Percentiles rank a stretch among this genome's conserved stretches.
Evolutionary conservation across 2,329 filamentous ascomycete genomes (phyloP).

Genomic region (Beauveria rudraprayagi): DNA sequence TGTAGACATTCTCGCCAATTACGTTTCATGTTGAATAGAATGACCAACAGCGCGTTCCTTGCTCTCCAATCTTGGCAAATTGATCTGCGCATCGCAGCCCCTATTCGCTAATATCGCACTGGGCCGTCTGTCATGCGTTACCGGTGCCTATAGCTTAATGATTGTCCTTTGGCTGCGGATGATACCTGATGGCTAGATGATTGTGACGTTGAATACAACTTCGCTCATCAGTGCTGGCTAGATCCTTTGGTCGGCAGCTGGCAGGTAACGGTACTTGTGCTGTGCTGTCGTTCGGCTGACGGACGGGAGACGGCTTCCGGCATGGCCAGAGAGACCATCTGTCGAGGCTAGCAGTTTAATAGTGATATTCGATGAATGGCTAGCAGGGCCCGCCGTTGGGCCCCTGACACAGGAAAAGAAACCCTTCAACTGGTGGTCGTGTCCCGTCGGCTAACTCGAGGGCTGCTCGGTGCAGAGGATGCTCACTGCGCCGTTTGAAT

Average conservation of each 20-base stretch:
- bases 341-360: neutral
- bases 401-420: neutral
- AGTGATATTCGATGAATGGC: neutral
- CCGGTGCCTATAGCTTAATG: slow-evolving; percentile 1
- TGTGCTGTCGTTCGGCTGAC: neutral
- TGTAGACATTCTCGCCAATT: neutral
- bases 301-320: neutral
- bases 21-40: neutral
- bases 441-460: neutral
- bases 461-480: neutral
- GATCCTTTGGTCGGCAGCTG: neutral
- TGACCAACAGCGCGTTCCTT: neutral
- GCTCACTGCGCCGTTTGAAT: neutral
- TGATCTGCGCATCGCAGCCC: neutral
- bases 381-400: neutral
- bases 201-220: neutral
- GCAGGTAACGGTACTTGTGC: neutral
- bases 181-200: neutral
- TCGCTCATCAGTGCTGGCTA: neutral
- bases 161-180: no score
- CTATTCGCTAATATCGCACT: neutral
- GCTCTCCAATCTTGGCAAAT: neutral
- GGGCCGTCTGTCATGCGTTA: neutral
- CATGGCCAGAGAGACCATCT: neutral
- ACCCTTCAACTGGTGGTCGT: neutral